phyloP scores from a whole-genome alignment of 192 early-diverging fungal species.

The Mortierella alpina region DNA sequence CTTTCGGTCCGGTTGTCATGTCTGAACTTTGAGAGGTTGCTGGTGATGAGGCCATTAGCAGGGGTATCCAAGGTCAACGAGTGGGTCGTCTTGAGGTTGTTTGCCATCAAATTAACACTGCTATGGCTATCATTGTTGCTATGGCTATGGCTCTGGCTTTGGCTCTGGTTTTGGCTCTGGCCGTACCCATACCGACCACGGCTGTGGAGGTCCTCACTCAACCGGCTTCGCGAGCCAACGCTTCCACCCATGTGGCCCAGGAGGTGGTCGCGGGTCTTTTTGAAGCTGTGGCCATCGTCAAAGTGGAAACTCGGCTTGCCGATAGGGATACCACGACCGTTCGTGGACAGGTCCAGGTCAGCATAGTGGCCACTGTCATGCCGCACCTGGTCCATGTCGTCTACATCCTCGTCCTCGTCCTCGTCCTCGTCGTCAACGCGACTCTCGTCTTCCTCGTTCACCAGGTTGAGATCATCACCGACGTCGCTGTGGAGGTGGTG shows the following conservation, averaged over 20 bases:
- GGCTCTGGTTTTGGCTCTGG: slow-evolving; percentile 33
- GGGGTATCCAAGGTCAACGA: no score
- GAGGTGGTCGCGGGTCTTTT: slow-evolving; percentile 1
- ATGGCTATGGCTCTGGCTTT: slow-evolving; percentile 38
- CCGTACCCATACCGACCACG: slow-evolving; percentile 18
- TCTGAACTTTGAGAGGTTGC: not conserved
- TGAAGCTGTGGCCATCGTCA: slow-evolving; percentile 2
- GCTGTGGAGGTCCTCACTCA: not conserved
- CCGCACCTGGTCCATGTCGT: slow-evolving; percentile 6
- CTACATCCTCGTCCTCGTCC: slow-evolving; percentile 16
- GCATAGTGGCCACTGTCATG: slow-evolving; percentile 44
- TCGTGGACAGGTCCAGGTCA: slow-evolving; percentile 9
- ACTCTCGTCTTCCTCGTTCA: slow-evolving; percentile 19
- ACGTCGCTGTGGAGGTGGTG: slow-evolving; percentile 4
- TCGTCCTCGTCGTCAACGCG: not conserved
- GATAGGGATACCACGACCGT: slow-evolving; percentile 28
- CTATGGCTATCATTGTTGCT: slow-evolving; percentile 39
- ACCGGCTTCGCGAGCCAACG: slow-evolving; percentile 8
- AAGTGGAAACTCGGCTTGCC: slow-evolving; percentile 26
- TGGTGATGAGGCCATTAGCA: not conserved
- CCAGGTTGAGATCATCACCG: slow-evolving; percentile 4
- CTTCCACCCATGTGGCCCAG: slow-evolving; percentile 11
- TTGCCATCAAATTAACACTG: slow-evolving; percentile 29
- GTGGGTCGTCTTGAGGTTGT: slow-evolving; percentile 22
- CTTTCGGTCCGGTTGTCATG: not conserved